phyloP scores from a whole-genome alignment of 768 basidiomycete species.

The Mycena alexandri region DNA sequence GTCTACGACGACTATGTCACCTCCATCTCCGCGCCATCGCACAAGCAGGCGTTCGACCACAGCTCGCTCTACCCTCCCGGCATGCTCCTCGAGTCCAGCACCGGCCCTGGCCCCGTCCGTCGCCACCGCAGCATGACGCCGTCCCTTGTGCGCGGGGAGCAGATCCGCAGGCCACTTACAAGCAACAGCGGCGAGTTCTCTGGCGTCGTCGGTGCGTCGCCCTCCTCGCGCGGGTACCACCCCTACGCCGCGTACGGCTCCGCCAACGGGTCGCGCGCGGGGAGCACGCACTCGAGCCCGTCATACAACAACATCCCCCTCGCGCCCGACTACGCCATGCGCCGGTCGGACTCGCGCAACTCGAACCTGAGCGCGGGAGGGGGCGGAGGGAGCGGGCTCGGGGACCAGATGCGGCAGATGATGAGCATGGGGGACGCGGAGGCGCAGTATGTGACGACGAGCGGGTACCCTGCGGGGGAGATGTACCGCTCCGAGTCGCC shows the following conservation, averaged over 20 bases:
- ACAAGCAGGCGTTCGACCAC: conserved; percentile 77
- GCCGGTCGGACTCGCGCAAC: conserved; percentile 55
- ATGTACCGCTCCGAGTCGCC: conserved; percentile 59
- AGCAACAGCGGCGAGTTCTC: conserved; percentile 55
- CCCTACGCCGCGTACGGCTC: conserved; percentile 60
- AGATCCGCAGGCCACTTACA: conserved; percentile 62
- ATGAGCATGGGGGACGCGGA: conserved; percentile 46
- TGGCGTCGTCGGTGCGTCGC: conserved; percentile 49
- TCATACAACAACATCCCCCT: conserved; percentile 56
- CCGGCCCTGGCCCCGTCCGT: conserved; percentile 51
- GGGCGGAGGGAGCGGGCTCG: conserved; percentile 44
- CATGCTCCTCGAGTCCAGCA: conserved; percentile 47
- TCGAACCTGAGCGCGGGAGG: conserved; percentile 48
- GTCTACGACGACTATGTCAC: conserved; percentile 56
- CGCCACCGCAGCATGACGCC: conserved; percentile 86
- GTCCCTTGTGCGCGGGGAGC: conserved; percentile 66
- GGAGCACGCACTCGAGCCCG: conserved; percentile 62
- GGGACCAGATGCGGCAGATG: conserved; percentile 62
- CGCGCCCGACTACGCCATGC: conserved; percentile 47
- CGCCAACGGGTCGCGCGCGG: conserved; percentile 49
- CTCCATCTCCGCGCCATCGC: conserved; percentile 76
- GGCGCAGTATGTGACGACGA: conserved; percentile 33
- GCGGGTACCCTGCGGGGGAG: conserved; percentile 32
- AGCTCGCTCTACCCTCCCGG: conserved; percentile 61
- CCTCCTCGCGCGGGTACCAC: conserved; percentile 65